Conservation (phyloP, 108 stramenopile species). For the Fragilaria crotonensis region DNA sequence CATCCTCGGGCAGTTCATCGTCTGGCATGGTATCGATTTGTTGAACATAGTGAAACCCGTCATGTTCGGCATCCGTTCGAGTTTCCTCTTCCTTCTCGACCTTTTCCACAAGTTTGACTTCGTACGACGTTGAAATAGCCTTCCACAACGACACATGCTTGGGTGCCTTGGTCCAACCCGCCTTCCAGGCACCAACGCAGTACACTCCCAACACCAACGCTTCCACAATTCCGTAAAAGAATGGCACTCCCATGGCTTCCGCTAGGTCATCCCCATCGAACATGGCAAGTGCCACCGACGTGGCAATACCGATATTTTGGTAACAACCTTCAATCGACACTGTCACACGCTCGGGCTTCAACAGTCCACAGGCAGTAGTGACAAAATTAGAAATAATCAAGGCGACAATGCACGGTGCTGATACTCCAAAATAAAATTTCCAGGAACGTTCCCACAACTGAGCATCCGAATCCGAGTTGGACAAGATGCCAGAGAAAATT, state of each 20-base stretch:
- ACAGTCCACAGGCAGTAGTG: conserved; percentile 30
- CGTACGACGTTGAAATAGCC: conserved; percentile 52
- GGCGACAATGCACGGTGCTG: conserved; percentile 56
- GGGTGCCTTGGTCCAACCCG: conserved; percentile 78
- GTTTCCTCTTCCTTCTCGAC: background rate
- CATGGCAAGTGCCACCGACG: conserved; percentile 67
- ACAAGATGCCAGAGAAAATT: conserved; percentile 57
- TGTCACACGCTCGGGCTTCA: conserved; percentile 66
- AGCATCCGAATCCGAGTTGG: conserved; percentile 50
- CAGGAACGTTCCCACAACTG: conserved; percentile 62
- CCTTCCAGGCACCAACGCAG: conserved; percentile 64
- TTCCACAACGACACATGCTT: conserved; percentile 50
- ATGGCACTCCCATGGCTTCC: conserved; percentile 71
- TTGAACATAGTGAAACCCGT: background rate
- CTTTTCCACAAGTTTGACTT: conserved; percentile 21
- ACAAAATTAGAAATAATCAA: conserved; percentile 50
- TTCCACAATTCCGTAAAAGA: conserved; percentile 71
- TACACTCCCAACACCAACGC: conserved; percentile 58
- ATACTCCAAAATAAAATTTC: conserved; percentile 64
- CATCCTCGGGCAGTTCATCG: background rate
- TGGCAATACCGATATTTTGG: conserved; percentile 86
- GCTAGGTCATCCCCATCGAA: conserved; percentile 52
- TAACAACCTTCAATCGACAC: conserved; percentile 79
- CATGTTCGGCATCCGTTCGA: background rate
- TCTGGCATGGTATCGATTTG: background rate